Percentiles rank a stretch among this genome's conserved stretches.
Evolutionary conservation across 768 basidiomycete species (phyloP).

Genomic region (Nidula microcarpa): DNA sequence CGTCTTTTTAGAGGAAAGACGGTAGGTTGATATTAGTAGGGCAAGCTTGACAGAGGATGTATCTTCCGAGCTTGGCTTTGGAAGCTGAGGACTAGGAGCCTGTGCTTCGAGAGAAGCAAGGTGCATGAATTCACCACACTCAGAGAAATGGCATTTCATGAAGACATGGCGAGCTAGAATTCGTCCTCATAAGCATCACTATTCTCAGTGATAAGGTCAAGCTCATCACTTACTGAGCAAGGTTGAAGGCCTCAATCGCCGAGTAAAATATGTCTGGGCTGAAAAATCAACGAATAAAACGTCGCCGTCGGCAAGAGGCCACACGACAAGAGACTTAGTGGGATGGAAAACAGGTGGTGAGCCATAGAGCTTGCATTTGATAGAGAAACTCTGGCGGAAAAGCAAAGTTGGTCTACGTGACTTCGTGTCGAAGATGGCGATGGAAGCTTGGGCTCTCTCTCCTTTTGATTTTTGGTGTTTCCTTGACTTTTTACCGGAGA

Average conservation of each 20-base stretch:
- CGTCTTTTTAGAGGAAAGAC: slow-evolving; percentile 10
- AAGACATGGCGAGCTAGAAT: slow-evolving; percentile 17
- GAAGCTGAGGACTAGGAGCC: not conserved
- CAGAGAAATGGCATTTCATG: slow-evolving; percentile 19
- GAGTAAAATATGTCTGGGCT: slow-evolving; percentile 18
- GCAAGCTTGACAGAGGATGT: slow-evolving; percentile 7
- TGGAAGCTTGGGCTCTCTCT: not conserved
- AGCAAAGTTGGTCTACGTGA: not conserved
- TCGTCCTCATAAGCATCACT: not conserved
- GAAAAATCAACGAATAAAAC: slow-evolving; percentile 19
- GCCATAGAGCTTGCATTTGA: slow-evolving; percentile 14
- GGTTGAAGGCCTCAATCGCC: slow-evolving; percentile 19
- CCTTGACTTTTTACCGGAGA: not conserved
- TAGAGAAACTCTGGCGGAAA: not conserved
- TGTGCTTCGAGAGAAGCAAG: slow-evolving; percentile 21
- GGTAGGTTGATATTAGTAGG: slow-evolving; percentile 13
- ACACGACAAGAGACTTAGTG: slow-evolving; percentile 14
- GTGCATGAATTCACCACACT: slow-evolving; percentile 16
- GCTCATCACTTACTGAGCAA: slow-evolving; percentile 9
- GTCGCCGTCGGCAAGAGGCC: slow-evolving; percentile 20
- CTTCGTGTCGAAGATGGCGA: not conserved
- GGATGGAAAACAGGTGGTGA: slow-evolving; percentile 23
- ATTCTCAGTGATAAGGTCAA: not conserved
- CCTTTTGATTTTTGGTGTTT: too few relatives aligned
- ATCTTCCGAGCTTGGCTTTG: not conserved